Conservation (phyloP, 306 rosid genomes). For the Spatholobus suberectus region DNA sequence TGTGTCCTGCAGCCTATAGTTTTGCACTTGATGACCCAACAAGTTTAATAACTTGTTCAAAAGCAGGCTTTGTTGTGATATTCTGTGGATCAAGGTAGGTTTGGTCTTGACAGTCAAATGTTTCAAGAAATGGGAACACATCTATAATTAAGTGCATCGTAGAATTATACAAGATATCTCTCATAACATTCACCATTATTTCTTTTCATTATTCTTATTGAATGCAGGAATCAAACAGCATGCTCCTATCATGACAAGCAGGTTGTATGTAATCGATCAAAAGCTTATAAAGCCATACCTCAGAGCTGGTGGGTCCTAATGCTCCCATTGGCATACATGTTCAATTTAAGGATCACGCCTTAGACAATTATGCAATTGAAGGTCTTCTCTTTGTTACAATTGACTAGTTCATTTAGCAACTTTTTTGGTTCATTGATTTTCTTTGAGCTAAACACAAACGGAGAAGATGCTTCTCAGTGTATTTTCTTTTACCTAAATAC, state of each 20-base stretch:
- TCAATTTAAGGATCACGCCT: slow-evolving; percentile 23
- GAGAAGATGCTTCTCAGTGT: background rate
- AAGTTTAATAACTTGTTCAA: slow-evolving; percentile 57
- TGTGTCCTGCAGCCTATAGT: slow-evolving; percentile 65
- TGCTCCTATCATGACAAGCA: slow-evolving; percentile 56
- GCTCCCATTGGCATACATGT: slow-evolving; percentile 42
- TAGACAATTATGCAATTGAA: slow-evolving; percentile 38
- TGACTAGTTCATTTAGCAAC: background rate
- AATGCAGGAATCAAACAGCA: slow-evolving; percentile 61
- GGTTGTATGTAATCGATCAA: slow-evolving; percentile 50
- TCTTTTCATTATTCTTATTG: slow-evolving; percentile 19
- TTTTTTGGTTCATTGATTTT: slow-evolving; percentile 27
- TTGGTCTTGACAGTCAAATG: background rate
- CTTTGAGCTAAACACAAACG: background rate
- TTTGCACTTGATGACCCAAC: slow-evolving; percentile 63
- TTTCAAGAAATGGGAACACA: background rate
- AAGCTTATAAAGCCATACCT: slow-evolving; percentile 37
- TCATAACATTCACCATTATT: background rate
- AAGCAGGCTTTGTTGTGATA: slow-evolving; percentile 53
- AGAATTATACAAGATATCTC: background rate
- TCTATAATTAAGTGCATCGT: background rate
- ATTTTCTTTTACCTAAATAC: background rate
- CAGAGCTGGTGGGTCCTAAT: slow-evolving; percentile 50
- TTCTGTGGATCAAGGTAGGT: slow-evolving; percentile 68
- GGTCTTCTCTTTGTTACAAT: background rate